These are phyloP conservation scores for Mychonastes homosphaera DNA, from an alignment of 139 green algal species.

Conservation along the genomic window DNA sequence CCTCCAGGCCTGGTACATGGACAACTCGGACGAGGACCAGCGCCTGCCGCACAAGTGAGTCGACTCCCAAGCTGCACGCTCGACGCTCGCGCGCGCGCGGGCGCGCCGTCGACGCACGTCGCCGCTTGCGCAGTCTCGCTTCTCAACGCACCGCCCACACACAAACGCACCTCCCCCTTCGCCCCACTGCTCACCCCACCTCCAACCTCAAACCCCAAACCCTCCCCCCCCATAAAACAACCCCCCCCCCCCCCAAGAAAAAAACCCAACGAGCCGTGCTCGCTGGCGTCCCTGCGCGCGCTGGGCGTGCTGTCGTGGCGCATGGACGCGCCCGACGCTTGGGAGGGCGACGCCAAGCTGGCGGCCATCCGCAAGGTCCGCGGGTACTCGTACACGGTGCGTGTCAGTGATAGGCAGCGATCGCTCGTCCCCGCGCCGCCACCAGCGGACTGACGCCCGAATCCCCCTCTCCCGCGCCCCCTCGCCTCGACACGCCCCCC, in stretches of 20 bases:
- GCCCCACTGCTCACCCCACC: neutral
- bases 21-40: conserved; percentile 60
- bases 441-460: neutral
- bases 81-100: neutral
- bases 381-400: conserved; percentile 44
- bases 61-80: neutral
- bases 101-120: neutral
- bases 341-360: conserved; percentile 57
- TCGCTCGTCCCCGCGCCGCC: too few species aligned
- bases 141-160: neutral
- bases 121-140: neutral
- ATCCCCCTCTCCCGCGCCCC: neutral
- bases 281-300: conserved; percentile 37
- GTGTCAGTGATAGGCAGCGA: conserved; percentile 3
- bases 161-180: neutral
- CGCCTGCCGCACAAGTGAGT: conserved; percentile 54
- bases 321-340: conserved; percentile 53
- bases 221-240: neutral
- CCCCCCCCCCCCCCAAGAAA: conserved; percentile 28
- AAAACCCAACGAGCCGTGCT: conserved; percentile 51
- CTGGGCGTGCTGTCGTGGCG: conserved; percentile 76
- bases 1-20: conserved; percentile 85
- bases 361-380: conserved; percentile 60
- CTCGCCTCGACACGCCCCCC: too few species aligned
- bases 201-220: neutral